phyloP scores from a whole-genome alignment of 441 rosid species.

The Jatropha podagrica region DNA sequence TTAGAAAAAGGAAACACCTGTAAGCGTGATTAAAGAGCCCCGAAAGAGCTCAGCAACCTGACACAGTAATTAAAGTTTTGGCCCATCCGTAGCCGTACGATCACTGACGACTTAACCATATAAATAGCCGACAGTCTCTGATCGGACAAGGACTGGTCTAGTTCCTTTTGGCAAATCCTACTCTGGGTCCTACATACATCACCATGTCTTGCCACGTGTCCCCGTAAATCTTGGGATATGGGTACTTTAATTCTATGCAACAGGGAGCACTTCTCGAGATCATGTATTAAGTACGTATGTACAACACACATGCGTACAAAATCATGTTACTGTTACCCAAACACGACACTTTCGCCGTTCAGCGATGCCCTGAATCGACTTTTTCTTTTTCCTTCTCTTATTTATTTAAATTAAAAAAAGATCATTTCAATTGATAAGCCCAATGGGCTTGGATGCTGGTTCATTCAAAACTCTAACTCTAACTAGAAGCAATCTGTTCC shows the following conservation, averaged over 20 bases:
- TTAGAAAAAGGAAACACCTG: no score
- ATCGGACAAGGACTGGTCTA: conserved; percentile 40
- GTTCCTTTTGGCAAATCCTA: conserved; percentile 48
- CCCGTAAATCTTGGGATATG: background rate
- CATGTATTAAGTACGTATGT: background rate
- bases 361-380: background rate
- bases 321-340: no score
- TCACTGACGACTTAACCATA: conserved; percentile 23
- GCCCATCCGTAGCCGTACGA: conserved; percentile 33
- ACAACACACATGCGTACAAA: background rate
- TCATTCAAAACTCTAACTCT: background rate
- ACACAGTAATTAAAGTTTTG: conserved; percentile 20
- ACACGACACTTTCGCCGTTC: no score
- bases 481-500: background rate
- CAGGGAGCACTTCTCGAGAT: background rate
- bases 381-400: no score
- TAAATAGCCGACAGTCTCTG: conserved; percentile 38
- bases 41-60: background rate
- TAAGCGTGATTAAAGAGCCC: background rate
- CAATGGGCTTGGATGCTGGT: background rate
- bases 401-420: no score
- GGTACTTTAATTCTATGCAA: background rate
- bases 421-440: background rate
- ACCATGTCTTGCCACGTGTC: conserved; percentile 37
- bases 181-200: conserved; percentile 30